Conservation (phyloP, 306 rosid genomes). For the Malus asiatica region DNA sequence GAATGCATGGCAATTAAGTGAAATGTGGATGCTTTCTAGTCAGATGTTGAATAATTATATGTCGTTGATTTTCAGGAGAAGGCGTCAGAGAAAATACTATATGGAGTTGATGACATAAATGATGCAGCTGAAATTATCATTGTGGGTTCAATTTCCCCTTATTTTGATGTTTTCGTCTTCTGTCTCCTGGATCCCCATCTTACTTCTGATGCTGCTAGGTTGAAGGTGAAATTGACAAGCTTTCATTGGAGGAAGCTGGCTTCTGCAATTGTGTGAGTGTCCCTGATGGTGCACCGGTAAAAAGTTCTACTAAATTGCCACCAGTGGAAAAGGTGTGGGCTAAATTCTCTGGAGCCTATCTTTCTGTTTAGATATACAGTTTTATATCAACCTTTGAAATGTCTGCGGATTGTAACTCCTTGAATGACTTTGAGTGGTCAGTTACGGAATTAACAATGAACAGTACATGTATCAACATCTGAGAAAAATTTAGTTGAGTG, state of each 20-base stretch:
- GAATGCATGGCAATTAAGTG: not conserved
- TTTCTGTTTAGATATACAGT: not conserved
- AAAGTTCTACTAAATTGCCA: conserved; percentile 61
- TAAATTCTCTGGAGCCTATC: not conserved
- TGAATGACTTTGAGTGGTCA: too few relatives aligned
- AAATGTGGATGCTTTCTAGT: not conserved
- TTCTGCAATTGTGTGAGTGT: conserved; percentile 81
- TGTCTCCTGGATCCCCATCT: not conserved
- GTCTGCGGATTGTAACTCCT: not conserved
- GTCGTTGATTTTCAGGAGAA: conserved; percentile 49
- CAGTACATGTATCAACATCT: not conserved
- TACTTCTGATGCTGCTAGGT: conserved; percentile 43
- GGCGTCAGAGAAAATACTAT: conserved; percentile 61
- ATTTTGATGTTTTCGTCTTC: conserved; percentile 1
- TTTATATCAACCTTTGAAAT: not conserved
- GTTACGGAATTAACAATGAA: not conserved
- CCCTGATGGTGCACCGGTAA: conserved; percentile 78
- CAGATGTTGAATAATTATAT: not conserved
- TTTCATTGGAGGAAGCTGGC: conserved; percentile 91
- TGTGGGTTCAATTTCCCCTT: conserved; percentile 35
- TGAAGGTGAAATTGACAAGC: conserved; percentile 93
- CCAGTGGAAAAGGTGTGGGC: conserved; percentile 57
- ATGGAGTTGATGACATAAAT: conserved; percentile 75
- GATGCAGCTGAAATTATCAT: conserved; percentile 61
- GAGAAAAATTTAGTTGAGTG: not conserved